phyloP scores from a whole-genome alignment of 768 basidiomycete genomes.

The Crassisporium funariophilum region DNA sequence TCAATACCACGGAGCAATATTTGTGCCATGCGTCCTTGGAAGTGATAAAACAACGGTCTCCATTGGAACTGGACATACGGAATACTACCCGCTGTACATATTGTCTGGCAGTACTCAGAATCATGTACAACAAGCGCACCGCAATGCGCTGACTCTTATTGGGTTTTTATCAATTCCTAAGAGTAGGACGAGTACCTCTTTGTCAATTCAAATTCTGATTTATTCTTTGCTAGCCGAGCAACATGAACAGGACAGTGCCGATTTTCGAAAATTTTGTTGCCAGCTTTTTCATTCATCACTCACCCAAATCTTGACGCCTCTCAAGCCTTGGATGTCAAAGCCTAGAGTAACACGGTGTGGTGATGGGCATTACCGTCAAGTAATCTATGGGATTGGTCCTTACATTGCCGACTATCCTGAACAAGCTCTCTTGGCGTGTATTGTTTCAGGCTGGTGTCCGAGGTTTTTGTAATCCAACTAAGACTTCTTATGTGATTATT shows the following conservation, averaged over 20 bases:
- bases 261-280: constrained; percentile 27
- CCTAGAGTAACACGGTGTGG: background rate
- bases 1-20: constrained; percentile 11
- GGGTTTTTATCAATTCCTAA: background rate
- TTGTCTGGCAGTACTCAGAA: background rate
- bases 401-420: background rate
- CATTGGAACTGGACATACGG: constrained; percentile 16
- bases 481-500: background rate
- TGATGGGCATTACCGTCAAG: background rate
- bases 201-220: background rate
- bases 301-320: background rate
- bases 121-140: background rate
- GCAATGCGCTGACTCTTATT: background rate
- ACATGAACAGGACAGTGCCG: background rate
- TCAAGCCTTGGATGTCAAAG: background rate
- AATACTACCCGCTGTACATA: constrained; percentile 15
- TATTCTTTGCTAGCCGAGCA: background rate
- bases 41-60: constrained; percentile 24
- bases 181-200: background rate
- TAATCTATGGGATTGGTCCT: constrained; percentile 17
- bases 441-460: constrained; percentile 33
- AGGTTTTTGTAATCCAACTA: constrained; percentile 3
- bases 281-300: constrained; percentile 29
- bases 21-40: constrained; percentile 13
- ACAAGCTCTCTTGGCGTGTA: background rate